Evolutionary conservation across 768 basidiomycete genomes (phyloP).

Genomic region (Arthromyces matolae): DNA sequence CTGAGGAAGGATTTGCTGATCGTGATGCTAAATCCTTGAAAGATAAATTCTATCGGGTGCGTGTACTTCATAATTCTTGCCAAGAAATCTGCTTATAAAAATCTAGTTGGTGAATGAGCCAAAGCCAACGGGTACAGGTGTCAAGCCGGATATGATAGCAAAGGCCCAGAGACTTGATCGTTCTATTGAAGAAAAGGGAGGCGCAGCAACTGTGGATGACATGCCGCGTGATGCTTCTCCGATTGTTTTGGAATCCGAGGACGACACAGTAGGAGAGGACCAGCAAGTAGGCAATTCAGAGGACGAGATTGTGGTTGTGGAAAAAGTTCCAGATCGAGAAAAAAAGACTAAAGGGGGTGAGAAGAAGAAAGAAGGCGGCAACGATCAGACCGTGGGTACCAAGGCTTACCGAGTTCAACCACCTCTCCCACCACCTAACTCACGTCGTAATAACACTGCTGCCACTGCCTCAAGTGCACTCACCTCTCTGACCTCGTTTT

Average conservation of each 20-base stretch:
- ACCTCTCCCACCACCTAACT: not conserved
- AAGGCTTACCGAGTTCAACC: constrained; percentile 3
- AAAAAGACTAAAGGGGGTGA: too few species aligned
- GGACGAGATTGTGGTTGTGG: too few species aligned
- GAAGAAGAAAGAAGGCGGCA: not conserved
- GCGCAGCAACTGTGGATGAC: constrained; percentile 4
- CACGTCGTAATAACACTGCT: not conserved
- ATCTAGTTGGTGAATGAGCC: too few species aligned
- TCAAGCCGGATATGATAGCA: not conserved
- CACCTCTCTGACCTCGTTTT: constrained; percentile 1
- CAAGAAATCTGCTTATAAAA: too few species aligned
- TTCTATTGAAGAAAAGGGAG: not conserved
- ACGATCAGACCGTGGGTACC: not conserved
- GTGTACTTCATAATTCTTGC: constrained; percentile 1
- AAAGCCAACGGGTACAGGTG: constrained; percentile 8
- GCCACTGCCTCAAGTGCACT: constrained; percentile 7
- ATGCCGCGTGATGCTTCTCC: too few species aligned
- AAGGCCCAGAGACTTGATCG: constrained; percentile 4
- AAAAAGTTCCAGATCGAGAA: too few species aligned
- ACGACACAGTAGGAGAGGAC: too few species aligned
- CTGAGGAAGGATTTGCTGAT: not conserved
- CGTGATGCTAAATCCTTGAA: constrained; percentile 1
- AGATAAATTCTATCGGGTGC: constrained; percentile 7
- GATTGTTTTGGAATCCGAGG: too few species aligned
- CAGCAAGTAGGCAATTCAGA: too few species aligned